Evolutionary conservation across 2,329 filamentous ascomycete species (phyloP), one percentile per base, ranked within the genome.

Genomic region (Pseudocercospora eumusae): DNA sequence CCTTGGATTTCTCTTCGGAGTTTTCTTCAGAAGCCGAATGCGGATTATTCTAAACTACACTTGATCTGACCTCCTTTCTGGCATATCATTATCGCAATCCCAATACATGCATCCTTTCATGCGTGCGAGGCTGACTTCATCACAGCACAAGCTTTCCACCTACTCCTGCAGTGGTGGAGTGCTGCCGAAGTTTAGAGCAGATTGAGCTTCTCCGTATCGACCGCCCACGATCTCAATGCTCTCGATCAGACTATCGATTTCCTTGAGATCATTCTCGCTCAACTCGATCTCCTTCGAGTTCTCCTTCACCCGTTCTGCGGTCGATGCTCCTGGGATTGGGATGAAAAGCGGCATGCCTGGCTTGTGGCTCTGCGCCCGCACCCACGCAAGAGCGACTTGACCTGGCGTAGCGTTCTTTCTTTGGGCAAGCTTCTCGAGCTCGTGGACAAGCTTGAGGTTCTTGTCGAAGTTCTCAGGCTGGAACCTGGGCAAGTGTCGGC

Each of bases 381-480:
- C 74, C 82, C 82, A 84, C 15, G 75, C 77, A 33, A 84, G 71
- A 1, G 78, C 82, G 33, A 84, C 72, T 70, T 84, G 82, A 6
- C 77, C 75, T 2, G 77, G 74, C 1, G 78, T 77, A 60, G 69
- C 71, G 5, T 81, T 80, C 76, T 89, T 90, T 68, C 79, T 79
- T 67, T 78, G 71, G 1, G 88, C 88, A 40, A 91, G 70, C 23
- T 77, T 76, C 70, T 86, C 77, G 11, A 91, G 75, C 60, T 84
- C 79, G 6, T 79, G 66, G 9, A 87, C 85, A 4, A 92, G 80
- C 70, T 85, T 75, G 8, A 90, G 69, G 74, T 91, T 92, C 71
- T 82, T 81, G 40, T 82, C 78, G 68, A 91, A 88, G 64, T 83
- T 84, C 10, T 83, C 87, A 1, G 81, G 78, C 64, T 84, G 81